A percentile compares a stretch with the other conserved stretches of the same genome.
These are phyloP conservation scores for Stentor coeruleus DNA, from an alignment of 73 alveolate genomes.

Conservation along the genomic window DNA sequence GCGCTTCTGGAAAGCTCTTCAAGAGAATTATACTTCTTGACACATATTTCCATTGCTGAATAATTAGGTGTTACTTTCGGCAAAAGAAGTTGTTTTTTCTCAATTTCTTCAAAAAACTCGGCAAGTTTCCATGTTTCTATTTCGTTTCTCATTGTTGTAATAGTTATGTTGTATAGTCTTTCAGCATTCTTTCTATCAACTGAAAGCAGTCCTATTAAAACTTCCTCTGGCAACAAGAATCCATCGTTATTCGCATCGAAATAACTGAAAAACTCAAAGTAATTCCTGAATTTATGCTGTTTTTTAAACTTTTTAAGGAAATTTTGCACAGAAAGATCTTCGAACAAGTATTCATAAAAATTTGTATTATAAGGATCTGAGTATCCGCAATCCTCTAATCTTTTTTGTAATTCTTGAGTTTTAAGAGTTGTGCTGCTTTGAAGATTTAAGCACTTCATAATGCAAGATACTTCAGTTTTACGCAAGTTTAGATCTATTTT, in stretches of 20 bases:
- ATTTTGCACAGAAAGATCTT: background rate
- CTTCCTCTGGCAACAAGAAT: background rate
- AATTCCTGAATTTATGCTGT: background rate
- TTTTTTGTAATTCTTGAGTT: background rate
- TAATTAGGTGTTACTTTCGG: background rate
- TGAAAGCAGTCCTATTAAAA: background rate
- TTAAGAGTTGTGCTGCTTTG: background rate
- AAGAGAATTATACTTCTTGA: background rate
- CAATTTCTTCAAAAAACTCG: background rate
- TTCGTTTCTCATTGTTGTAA: background rate
- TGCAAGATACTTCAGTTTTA: background rate
- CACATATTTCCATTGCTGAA: constrained; percentile 8
- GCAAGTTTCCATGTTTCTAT: background rate
- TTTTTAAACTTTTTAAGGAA: background rate
- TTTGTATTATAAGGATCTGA: background rate
- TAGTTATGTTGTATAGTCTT: background rate
- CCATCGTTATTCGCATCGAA: background rate
- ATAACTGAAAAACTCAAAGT: background rate
- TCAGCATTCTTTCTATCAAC: background rate
- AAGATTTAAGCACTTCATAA: background rate
- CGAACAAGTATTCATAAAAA: background rate
- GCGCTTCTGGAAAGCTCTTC: background rate
- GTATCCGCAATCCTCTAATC: background rate
- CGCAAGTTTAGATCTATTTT: background rate
- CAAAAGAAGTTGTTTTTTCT: background rate